Conservation (phyloP, 768 basidiomycete species). For the Amanita brunnescens region DNA sequence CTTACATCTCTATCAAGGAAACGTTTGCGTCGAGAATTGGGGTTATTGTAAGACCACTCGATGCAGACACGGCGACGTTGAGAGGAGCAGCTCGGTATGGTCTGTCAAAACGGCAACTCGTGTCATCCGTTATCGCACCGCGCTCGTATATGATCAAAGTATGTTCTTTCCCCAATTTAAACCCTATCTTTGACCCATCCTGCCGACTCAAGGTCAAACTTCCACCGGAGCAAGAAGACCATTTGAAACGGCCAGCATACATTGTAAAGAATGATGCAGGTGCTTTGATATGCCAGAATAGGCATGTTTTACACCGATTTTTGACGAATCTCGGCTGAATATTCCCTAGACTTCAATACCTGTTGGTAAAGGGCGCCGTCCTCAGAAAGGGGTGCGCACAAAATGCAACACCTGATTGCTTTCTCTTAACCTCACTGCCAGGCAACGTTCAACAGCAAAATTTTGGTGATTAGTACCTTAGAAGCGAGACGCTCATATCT, state of each 20-base stretch:
- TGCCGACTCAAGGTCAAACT: conserved; percentile 59
- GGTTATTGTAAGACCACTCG: conserved; percentile 75
- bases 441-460: conserved; percentile 74
- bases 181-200: neutral
- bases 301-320: conserved; percentile 30
- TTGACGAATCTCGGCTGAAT: conserved; percentile 18
- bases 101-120: conserved; percentile 62
- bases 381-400: conserved; percentile 67
- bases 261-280: conserved; percentile 71
- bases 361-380: conserved; percentile 82
- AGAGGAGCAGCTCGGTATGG: conserved; percentile 88
- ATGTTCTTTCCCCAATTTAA: conserved; percentile 12
- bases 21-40: conserved; percentile 56
- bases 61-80: conserved; percentile 82
- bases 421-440: conserved; percentile 19
- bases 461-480: conserved; percentile 53
- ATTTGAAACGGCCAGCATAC: conserved; percentile 74
- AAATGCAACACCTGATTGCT: conserved; percentile 12
- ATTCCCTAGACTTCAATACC: conserved; percentile 63
- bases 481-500: conserved; percentile 7
- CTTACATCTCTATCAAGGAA: conserved; percentile 32
- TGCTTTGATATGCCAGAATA: conserved; percentile 74
- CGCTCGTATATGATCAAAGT: conserved; percentile 85
- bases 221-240: conserved; percentile 80
- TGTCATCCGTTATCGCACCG: conserved; percentile 76